Conservation (phyloP, 176 grass and related monocot genomes). For the Typha latifolia region DNA sequence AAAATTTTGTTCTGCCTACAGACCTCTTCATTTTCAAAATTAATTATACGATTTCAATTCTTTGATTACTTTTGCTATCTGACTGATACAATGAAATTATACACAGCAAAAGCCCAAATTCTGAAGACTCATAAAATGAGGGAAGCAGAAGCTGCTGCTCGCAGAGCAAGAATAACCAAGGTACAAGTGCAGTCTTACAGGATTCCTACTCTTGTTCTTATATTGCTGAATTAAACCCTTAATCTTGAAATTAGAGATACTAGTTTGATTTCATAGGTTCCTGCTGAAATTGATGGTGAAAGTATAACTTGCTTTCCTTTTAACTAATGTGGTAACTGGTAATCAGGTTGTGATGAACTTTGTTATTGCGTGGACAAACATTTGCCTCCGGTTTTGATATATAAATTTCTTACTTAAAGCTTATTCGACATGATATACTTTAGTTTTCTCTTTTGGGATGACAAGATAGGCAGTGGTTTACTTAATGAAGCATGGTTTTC, state of each 20-base stretch:
- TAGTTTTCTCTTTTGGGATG: not conserved
- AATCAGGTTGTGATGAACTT: not conserved
- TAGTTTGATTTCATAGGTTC: not conserved
- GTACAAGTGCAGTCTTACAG: conserved; percentile 18
- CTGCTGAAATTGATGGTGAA: not conserved
- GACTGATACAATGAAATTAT: conserved; percentile 15
- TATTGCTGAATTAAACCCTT: not conserved
- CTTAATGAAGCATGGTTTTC: not conserved
- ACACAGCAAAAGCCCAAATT: conserved; percentile 53
- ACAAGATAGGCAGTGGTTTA: not conserved
- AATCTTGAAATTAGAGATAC: not conserved
- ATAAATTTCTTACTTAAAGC: conserved; percentile 1
- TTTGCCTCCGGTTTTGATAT: not conserved
- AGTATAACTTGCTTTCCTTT: not conserved
- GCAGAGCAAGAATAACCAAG: conserved; percentile 69
- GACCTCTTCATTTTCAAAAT: too few species aligned
- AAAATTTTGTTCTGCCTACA: not conserved
- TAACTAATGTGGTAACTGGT: not conserved
- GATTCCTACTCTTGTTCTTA: conserved; percentile 1
- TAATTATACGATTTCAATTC: not conserved
- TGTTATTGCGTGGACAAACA: not conserved
- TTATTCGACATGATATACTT: not conserved
- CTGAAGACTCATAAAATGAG: conserved; percentile 83
- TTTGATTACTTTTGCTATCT: conserved; percentile 5
- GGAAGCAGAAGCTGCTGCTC: conserved; percentile 79